Conservation (phyloP, 805 yeast species). For the Cyberlindnera bimundalis region DNA sequence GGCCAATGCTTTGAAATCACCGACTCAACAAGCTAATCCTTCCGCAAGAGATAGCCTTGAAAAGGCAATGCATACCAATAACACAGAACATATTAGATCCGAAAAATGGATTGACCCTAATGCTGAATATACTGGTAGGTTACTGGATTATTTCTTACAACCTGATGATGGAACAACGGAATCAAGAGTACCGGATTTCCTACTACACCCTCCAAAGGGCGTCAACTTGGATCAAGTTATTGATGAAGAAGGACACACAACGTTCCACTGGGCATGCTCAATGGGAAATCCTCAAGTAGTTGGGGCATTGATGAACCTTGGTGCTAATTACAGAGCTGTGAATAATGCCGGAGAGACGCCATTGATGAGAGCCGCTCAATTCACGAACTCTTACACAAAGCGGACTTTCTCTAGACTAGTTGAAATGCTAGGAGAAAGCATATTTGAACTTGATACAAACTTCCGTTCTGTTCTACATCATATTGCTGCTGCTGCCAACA, state of each 20-base stretch:
- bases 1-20: conserved; percentile 39
- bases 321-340: conserved; percentile 61
- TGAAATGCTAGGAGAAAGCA: conserved; percentile 70
- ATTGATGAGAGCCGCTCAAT: conserved; percentile 75
- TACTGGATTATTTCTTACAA: conserved; percentile 51
- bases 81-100: conserved; percentile 14
- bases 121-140: conserved; percentile 41
- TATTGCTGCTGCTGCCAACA: conserved; percentile 65
- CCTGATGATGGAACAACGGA: conserved; percentile 49
- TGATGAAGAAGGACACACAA: conserved; percentile 92
- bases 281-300: conserved; percentile 82
- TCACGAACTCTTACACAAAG: conserved; percentile 82
- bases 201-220: conserved; percentile 59
- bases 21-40: conserved; percentile 18
- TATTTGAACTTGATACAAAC: conserved; percentile 71
- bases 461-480: conserved; percentile 84
- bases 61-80: conserved; percentile 17
- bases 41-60: conserved; percentile 27
- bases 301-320: conserved; percentile 68
- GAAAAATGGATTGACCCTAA: conserved; percentile 31
- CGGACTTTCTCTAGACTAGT: conserved; percentile 77
- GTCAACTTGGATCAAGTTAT: conserved; percentile 74
- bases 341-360: conserved; percentile 84
- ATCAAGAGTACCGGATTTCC: conserved; percentile 54
- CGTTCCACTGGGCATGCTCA: conserved; percentile 97